These are phyloP conservation scores for Nemania abortiva DNA, from an alignment of 2,329 filamentous ascomycete species.

Conservation along the genomic window DNA sequence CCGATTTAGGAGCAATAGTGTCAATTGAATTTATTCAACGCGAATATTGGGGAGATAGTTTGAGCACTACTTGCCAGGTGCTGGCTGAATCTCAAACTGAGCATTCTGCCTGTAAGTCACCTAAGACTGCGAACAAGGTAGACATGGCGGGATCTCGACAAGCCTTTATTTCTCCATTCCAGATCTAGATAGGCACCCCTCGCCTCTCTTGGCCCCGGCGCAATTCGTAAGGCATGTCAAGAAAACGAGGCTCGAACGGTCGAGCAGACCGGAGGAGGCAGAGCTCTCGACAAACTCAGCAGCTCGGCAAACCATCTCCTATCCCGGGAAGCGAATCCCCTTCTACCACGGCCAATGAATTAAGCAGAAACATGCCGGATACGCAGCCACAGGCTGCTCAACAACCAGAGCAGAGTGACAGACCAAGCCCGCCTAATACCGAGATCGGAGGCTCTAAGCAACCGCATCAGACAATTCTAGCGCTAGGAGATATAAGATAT, in stretches of 20 bases:
- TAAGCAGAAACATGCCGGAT: background rate
- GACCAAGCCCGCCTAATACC: background rate
- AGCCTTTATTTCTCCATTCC: background rate
- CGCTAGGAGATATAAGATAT: conserved; percentile 19
- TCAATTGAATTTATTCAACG: conserved; percentile 2
- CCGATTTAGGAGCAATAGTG: conserved; percentile 2
- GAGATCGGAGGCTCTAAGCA: background rate
- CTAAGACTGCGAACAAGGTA: background rate
- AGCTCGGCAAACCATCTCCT: background rate
- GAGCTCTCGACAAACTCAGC: background rate
- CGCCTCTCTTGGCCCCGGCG: background rate
- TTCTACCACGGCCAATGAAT: background rate
- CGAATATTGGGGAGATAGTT: background rate
- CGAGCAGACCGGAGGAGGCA: background rate
- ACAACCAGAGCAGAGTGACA: background rate
- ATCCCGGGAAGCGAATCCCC: background rate
- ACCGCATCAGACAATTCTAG: background rate
- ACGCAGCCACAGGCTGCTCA: background rate
- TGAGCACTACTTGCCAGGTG: background rate
- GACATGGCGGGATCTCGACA: background rate
- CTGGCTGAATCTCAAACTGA: background rate
- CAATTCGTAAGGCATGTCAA: background rate
- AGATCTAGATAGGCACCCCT: background rate
- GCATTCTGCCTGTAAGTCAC: background rate
- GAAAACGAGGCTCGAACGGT: background rate